Base-by-base conservation (phyloP, 2,329 filamentous ascomycete genomes). In the Exophiala sideris region DNA sequence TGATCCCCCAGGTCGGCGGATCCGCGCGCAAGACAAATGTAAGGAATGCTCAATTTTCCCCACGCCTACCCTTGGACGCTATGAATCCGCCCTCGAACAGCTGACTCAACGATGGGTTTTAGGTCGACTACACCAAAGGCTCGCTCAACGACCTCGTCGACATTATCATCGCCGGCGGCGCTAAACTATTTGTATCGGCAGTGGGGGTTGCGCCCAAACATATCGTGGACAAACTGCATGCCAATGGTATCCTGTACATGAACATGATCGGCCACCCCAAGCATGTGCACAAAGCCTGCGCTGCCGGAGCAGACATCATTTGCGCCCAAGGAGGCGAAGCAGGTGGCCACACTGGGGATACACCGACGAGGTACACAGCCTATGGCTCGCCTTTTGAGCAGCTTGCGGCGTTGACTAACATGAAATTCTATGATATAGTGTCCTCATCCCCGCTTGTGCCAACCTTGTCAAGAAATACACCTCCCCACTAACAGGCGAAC, bases 231-330 rank as follows among this genome's bases (percentile, higher is more conserved):
- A 74, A 80, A 50, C 74, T 95, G 52, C 89, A 95, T 67, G 73
- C 74, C 2, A 82, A 84, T 1, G 86, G 86, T 0, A 85, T 95
- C 35, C 66, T 91, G 56, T 79, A 94, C 36, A 92, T 92, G 88
- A 94, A 94, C 70, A 94, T 94, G 89, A 88, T 94, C 21, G 89
- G 89, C 0, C 86, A 89, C 66, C 89, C 89, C 2, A 88, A 86
- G 69, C 89, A 95, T 68, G 89, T 88, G 1, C 78, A 82, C 67
- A 92, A 94, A 72, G 88, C 88, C 2, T 76, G 94, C 3, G 83
- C 89, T 20, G 80, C 85, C 0, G 89, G 89, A 47, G 87, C 91
- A 2, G 89, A 95, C 70, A 82, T 94, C 57, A 79, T 95, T 5
- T 57, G 56, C 38, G 60, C 60, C 7, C 60, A 62, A 48, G 60